Evolutionary conservation across 2,329 filamentous ascomycete genomes (phyloP).

Genomic region (Penicillium sp.): DNA sequence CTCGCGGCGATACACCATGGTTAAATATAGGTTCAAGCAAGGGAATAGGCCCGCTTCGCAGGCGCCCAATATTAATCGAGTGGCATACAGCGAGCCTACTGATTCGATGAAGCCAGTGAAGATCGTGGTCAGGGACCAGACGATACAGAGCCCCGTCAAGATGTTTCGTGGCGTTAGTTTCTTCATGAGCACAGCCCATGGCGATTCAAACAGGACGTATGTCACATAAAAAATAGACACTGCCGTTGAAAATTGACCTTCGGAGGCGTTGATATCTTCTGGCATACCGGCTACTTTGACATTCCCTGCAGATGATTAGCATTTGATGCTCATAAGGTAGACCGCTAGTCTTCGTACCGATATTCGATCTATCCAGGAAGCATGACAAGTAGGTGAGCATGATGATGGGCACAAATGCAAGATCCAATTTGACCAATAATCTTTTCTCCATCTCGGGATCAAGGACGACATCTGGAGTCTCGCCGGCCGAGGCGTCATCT

Average conservation of each 20-base stretch:
- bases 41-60: constrained; percentile 43
- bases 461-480: constrained; percentile 30
- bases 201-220: constrained; percentile 51
- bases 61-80: constrained; percentile 38
- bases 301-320: constrained; percentile 37
- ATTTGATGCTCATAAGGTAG: background rate
- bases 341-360: constrained; percentile 33
- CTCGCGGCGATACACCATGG: constrained; percentile 42
- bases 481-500: constrained; percentile 17
- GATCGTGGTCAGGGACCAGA: constrained; percentile 52
- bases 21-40: constrained; percentile 40
- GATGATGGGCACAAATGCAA: constrained; percentile 52
- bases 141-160: constrained; percentile 40
- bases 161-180: constrained; percentile 45
- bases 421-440: constrained; percentile 50
- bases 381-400: constrained; percentile 56
- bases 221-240: constrained; percentile 54
- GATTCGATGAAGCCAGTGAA: constrained; percentile 48
- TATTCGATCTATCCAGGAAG: constrained; percentile 56
- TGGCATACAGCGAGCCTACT: constrained; percentile 43
- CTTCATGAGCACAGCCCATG: constrained; percentile 50
- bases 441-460: constrained; percentile 48
- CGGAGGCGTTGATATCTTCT: constrained; percentile 43
- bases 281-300: constrained; percentile 50
- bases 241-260: constrained; percentile 47